phyloP scores from a whole-genome alignment of 345 rosid genomes.

The Raphanus sativus region DNA sequence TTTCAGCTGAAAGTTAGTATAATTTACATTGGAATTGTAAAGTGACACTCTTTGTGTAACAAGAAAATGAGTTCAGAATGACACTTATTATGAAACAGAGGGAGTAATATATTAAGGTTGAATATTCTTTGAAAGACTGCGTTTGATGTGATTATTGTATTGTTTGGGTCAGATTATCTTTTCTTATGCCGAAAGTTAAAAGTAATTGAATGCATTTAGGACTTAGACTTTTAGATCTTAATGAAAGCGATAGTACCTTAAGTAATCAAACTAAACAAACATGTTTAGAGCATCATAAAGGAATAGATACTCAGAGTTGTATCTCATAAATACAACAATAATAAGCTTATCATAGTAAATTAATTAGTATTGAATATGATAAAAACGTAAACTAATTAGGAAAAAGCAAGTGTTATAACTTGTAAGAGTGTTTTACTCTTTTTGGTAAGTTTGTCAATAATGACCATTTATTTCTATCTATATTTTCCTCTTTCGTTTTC shows the following conservation, averaged over 20 bases:
- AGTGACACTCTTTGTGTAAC: too few species aligned
- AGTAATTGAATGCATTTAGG: slow-evolving; percentile 19
- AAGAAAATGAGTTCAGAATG: too few species aligned
- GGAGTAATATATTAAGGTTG: slow-evolving; percentile 10
- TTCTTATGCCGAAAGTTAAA: slow-evolving; percentile 30
- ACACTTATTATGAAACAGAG: too few species aligned
- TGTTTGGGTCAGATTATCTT: slow-evolving; percentile 8
- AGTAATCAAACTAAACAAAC: slow-evolving; percentile 18
- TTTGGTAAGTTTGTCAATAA: neutral
- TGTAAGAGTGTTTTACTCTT: neutral
- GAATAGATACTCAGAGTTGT: neutral
- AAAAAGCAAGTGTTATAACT: neutral
- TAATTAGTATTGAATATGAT: neutral
- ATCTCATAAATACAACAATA: neutral
- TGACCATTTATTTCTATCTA: neutral
- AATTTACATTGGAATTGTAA: too few species aligned
- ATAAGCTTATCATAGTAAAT: neutral
- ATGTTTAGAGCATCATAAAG: neutral
- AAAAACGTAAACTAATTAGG: neutral
- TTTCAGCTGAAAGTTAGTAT: too few species aligned
- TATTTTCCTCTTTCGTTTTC: neutral
- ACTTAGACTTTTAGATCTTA: slow-evolving; percentile 30
- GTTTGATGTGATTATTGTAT: slow-evolving; percentile 6
- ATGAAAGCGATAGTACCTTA: slow-evolving; percentile 32
- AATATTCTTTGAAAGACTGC: slow-evolving; percentile 18